Evolutionary conservation across 2,329 filamentous ascomycete species (phyloP), one percentile per base, ranked within the genome.

Genomic region (Myriosclerotinia duriaeana): DNA sequence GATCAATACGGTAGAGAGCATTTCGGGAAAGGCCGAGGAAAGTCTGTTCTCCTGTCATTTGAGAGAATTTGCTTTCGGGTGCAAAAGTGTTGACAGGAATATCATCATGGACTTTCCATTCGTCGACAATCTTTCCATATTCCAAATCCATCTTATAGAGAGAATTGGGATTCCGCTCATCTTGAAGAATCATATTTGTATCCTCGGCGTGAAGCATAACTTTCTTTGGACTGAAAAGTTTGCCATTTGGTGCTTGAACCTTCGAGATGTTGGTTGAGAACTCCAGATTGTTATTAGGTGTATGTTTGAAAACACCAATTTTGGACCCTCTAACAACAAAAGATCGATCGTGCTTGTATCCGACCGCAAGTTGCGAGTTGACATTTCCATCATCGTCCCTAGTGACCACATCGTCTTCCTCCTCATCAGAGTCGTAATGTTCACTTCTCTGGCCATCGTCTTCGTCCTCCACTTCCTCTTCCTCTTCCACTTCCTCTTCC

Each of bases 281-380:
- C 77, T 98, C 91, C 20, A 99, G 85, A 71, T 94, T 89, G 77
- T 98, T 96, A 79, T 96, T 91, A 0, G 88, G 83, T 0, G 93
- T 97, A 76, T 99, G 95, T 78, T 96, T 98, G 85, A 99, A 99
- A 52, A 99, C 95, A 65, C 95, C 95, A 77, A 99, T 99, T 84
- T 98, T 97, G 73, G 93, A 95, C 42, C 95, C 95, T 70, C 95
- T 90, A 53, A 99, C 93, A 66, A 99, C 95, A 73, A 98, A 99
- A 0, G 95, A 98, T 68, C 95, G 87, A 77, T 99, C 95, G 71
- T 97, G 91, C 79, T 96, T 98, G 80, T 97, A 97, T 66, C 95
- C 95, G 62, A 99, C 95, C 15, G 95, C 95, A 64, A 99, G 85
- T 75, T 95, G 91, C 2, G 93, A 96, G 81, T 98, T 99, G 77